Percentiles rank a stretch among this genome's conserved stretches.
Conservation (phyloP, 176 grass and related monocot species). For the Aegilops longissima region DNA sequence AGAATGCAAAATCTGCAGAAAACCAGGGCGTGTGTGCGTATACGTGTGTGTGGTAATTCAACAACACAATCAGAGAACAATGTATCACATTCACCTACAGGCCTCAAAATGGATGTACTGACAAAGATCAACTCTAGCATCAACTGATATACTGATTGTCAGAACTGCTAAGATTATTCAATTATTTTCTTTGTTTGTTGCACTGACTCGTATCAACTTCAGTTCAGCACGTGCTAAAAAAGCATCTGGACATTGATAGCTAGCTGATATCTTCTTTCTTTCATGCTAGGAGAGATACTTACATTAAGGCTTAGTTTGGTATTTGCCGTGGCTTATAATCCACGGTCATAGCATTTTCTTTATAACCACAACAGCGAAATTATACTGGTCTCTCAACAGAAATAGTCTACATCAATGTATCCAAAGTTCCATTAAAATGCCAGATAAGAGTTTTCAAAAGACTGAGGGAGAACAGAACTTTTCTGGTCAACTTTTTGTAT, state of each 20-base stretch:
- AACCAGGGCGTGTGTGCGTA: not conserved
- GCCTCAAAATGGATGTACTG: not conserved
- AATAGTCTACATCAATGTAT: not conserved
- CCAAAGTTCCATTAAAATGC: not conserved
- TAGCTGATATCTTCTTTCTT: not conserved
- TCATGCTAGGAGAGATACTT: slow-evolving; percentile 5
- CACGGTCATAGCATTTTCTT: not conserved
- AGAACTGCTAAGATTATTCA: not conserved
- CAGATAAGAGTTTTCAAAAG: not conserved
- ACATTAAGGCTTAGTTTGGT: not conserved
- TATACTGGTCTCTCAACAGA: not conserved
- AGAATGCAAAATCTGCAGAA: not conserved
- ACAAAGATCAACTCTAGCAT: not conserved
- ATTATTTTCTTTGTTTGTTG: not conserved
- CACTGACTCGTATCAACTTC: not conserved
- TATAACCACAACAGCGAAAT: not conserved
- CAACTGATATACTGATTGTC: not conserved
- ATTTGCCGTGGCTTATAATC: not conserved
- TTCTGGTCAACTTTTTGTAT: not conserved
- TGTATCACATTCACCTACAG: not conserved
- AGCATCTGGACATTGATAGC: not conserved
- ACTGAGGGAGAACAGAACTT: not conserved
- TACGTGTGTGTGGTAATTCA: not conserved
- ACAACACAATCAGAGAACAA: not conserved
- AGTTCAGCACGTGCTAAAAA: not conserved